Base-by-base conservation (phyloP, 108 stramenopile genomes). In the Cyclostephanos invisitatus region DNA sequence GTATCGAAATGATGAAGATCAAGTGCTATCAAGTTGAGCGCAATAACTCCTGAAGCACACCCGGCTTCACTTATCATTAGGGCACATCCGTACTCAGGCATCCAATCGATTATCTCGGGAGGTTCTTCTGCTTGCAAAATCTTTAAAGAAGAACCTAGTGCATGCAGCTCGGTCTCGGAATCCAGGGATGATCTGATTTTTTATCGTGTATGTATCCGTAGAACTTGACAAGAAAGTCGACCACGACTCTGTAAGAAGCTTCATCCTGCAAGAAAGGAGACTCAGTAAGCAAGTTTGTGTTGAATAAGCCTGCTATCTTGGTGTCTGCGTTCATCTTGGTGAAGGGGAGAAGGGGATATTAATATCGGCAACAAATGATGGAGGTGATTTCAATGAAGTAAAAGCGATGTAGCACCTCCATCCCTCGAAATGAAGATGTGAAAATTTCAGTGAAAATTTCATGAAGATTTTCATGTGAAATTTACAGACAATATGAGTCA, bases 11-110 rank as follows among this genome's bases (percentile, higher is more conserved):
- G 54, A 65, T 79, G 78, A 20, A 67, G 53, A 50, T 73, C 73
- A 15, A 67, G 73, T 42, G 59, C 27, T 47, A 68, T 44, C 63
- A 64, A 61, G 46, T 73, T 70, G 20, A 72, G 11, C 12, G 61
- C 66, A 21, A 79, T 64, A 32, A 73, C 37, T 27, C 50, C 59
- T 12, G 54, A 11, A 35, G 57, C 38, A 66, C 58, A 73, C 7
- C 70, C 59, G 15, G 21, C 25, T 47, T 29, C 28, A 50, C 46
- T 73, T 61, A 49, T 64, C 66, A 79, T 22, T 22, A 79, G 0
- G 14, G 72, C 78, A 67, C 78, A 73, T 56, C 78, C 78, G 50
- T 79, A 79, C 37, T 61, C 65, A 2, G 78, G 72, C 14, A 73
- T 28, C 78, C 78, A 79, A 10, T 59, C 27, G 56, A 73, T 60